A percentile compares a stretch with the other conserved stretches of the same genome.
Evolutionary conservation across 441 rosid genomes (phyloP).

Genomic region (Euphorbia neoarborescens): DNA sequence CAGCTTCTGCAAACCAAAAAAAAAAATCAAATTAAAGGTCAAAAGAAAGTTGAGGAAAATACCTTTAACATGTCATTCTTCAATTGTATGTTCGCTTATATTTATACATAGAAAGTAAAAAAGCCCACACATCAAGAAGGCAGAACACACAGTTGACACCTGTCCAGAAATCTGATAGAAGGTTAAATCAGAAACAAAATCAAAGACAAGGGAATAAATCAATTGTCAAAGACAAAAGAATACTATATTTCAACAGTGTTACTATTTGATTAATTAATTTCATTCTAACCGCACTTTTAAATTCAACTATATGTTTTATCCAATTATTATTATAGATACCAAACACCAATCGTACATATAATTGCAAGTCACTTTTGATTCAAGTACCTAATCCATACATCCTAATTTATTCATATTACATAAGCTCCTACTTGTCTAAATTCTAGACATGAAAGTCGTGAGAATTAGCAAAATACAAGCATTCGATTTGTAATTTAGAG

Average conservation of each 20-base stretch:
- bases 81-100: neutral
- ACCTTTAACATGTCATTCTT: neutral
- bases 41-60: neutral
- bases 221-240: too few relatives aligned
- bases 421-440: neutral
- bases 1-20: slow-evolving; percentile 54
- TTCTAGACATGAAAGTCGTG: neutral
- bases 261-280: neutral
- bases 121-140: neutral
- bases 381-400: neutral
- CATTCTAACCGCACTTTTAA: neutral
- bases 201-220: neutral
- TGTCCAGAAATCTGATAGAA: neutral
- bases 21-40: slow-evolving; percentile 13
- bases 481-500: neutral
- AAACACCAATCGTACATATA: neutral
- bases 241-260: neutral
- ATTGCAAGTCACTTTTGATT: neutral
- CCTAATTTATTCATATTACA: neutral
- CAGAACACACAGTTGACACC: neutral
- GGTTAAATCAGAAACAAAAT: neutral
- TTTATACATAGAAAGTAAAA: neutral
- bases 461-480: neutral
- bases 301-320: neutral
- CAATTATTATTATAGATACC: neutral